Evolutionary conservation across 2,329 filamentous ascomycete species (phyloP).

Genomic region (Pleurostoma richardsiae): DNA sequence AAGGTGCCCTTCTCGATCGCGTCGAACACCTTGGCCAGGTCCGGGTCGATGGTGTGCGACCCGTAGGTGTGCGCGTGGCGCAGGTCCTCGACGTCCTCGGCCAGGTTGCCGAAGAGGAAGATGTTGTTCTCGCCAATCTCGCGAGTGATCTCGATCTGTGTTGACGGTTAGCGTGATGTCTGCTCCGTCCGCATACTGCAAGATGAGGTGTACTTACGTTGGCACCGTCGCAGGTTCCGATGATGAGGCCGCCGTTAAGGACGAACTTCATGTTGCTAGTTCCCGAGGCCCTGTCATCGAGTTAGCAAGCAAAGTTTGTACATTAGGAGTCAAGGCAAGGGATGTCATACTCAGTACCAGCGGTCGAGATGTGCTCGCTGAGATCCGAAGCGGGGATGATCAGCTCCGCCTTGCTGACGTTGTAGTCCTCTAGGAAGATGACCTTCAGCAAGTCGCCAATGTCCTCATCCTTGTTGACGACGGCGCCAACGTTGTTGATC

Average conservation of each 20-base stretch:
- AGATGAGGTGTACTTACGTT: conserved; percentile 60
- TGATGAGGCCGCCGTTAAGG: conserved; percentile 92
- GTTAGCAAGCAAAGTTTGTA: conserved; percentile 5
- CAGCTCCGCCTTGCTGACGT: conserved; percentile 98
- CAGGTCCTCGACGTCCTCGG: conserved; percentile 94
- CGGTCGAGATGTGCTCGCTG: conserved; percentile 97
- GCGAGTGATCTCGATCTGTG: conserved; percentile 89
- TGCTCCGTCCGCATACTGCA: background rate
- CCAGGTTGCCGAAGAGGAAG: conserved; percentile 94
- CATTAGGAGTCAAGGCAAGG: background rate
- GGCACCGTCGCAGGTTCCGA: conserved; percentile 95
- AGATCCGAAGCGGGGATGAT: conserved; percentile 92
- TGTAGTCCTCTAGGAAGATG: conserved; percentile 96
- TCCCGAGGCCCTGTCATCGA: conserved; percentile 56
- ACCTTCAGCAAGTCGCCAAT: conserved; percentile 95
- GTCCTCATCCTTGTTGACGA: conserved; percentile 89
- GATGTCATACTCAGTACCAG: conserved; percentile 72
- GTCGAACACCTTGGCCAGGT: conserved; percentile 76
- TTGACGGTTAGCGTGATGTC: background rate
- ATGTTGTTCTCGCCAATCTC: conserved; percentile 97
- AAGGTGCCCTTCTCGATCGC: conserved; percentile 77
- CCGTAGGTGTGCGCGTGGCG: conserved; percentile 87
- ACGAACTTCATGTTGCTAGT: conserved; percentile 99
- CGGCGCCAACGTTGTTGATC: conserved; percentile 82
- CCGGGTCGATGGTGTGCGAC: conserved; percentile 68